A percentile compares a stretch with the other conserved stretches of the same genome.
Conservation (phyloP, 352 stramenopile genomes). For the Globisporangium emineosum region DNA sequence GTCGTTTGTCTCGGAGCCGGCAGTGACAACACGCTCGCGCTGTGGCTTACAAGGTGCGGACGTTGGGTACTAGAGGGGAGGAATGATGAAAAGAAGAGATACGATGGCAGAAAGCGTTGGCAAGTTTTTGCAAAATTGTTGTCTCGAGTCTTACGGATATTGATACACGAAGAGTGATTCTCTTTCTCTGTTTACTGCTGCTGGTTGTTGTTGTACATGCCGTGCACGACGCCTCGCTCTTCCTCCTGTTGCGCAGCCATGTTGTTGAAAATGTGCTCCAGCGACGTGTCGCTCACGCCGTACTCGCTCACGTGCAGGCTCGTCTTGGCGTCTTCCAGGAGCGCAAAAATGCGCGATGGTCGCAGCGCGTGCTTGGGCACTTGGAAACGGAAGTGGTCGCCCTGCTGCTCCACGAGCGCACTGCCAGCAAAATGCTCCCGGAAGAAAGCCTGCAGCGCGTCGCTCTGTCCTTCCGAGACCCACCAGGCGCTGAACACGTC, state of each 20-base stretch:
- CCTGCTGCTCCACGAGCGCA: conserved; percentile 55
- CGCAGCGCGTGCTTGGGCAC: conserved; percentile 49
- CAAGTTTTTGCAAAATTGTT: too few relatives aligned
- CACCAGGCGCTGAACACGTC: conserved; percentile 60
- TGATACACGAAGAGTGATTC: neutral
- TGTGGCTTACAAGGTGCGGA: too few relatives aligned
- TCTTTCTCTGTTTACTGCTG: neutral
- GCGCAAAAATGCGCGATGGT: conserved; percentile 55
- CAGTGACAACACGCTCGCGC: too few relatives aligned
- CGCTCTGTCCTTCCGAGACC: conserved; percentile 39
- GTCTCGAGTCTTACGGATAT: neutral
- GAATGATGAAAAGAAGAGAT: too few relatives aligned
- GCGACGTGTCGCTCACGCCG: conserved; percentile 82
- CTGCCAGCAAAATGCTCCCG: conserved; percentile 29
- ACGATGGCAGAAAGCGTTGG: too few relatives aligned
- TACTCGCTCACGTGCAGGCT: conserved; percentile 75
- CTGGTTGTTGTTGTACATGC: conserved; percentile 11
- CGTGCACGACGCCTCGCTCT: conserved; percentile 18
- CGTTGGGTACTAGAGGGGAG: too few relatives aligned
- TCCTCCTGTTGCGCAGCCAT: conserved; percentile 81
- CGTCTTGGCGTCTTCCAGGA: conserved; percentile 65
- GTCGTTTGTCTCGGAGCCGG: too few relatives aligned
- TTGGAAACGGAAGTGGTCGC: conserved; percentile 62
- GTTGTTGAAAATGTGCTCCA: conserved; percentile 91
- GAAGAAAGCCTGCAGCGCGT: conserved; percentile 37